Evolutionary conservation across 2,329 filamentous ascomycete genomes (phyloP).

Genomic region (Botrytis aclada): DNA sequence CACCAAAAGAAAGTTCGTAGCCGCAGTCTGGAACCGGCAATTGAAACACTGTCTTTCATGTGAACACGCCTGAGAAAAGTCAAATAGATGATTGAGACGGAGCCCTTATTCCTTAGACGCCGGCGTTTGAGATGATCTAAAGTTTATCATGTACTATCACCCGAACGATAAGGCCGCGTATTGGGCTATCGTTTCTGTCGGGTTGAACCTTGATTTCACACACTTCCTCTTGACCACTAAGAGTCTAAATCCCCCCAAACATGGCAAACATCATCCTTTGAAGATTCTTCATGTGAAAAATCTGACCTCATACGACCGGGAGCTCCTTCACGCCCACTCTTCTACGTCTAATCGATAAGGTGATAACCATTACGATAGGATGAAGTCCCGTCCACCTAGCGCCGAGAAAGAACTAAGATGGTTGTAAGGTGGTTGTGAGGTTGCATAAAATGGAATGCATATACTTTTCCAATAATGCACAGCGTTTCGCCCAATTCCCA

Average conservation of each 20-base stretch:
- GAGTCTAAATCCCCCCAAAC: neutral
- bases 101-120: slow-evolving; percentile 1
- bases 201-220: neutral
- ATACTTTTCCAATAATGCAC: slow-evolving; percentile 14
- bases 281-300: neutral
- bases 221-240: neutral
- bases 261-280: neutral
- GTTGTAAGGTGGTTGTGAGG: no score
- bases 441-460: slow-evolving; percentile 14
- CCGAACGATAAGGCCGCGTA: slow-evolving; percentile 2
- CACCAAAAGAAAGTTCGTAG: slow-evolving; percentile 4
- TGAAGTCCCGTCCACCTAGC: neutral
- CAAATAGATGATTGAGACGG: neutral
- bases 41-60: slow-evolving; percentile 5
- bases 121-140: slow-evolving; percentile 11
- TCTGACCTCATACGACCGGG: slow-evolving; percentile 3
- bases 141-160: slow-evolving; percentile 1
- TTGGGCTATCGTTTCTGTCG: neutral
- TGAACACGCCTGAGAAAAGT: slow-evolving; percentile 3
- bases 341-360: slow-evolving; percentile 15
- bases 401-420: neutral
- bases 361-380: slow-evolving; percentile 12
- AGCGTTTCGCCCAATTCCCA: slow-evolving; percentile 18
- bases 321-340: neutral
- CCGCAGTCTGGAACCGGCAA: neutral